Conservation (phyloP, 495 filamentous ascomycete genomes). For the Letharia columbiana region DNA sequence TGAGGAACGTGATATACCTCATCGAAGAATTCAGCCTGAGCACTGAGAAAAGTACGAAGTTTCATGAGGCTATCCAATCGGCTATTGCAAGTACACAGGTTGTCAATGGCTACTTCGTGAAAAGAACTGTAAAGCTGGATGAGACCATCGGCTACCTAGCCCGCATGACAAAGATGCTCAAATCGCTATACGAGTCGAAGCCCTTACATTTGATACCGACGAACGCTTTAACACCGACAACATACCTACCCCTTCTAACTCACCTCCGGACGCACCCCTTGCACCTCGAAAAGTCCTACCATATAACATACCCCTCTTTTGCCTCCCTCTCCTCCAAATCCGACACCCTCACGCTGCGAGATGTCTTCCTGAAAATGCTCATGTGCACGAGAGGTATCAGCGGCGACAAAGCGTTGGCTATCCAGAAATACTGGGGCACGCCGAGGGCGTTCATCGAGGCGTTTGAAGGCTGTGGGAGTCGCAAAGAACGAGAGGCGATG, state of each 20-base stretch:
- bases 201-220: constrained; percentile 54
- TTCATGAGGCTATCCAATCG: constrained; percentile 57
- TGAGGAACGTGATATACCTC: constrained; percentile 73
- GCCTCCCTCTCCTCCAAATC: constrained; percentile 65
- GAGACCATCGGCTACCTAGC: constrained; percentile 74
- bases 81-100: constrained; percentile 77
- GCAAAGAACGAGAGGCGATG: constrained; percentile 38
- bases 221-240: constrained; percentile 54
- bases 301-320: constrained; percentile 67
- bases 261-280: constrained; percentile 41
- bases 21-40: constrained; percentile 63
- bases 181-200: constrained; percentile 51
- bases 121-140: constrained; percentile 65
- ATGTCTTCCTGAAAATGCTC: constrained; percentile 77
- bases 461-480: constrained; percentile 45
- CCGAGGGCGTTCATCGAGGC: constrained; percentile 61
- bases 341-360: constrained; percentile 60
- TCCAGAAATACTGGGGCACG: constrained; percentile 67
- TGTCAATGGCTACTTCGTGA: constrained; percentile 75
- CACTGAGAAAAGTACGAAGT: constrained; percentile 38
- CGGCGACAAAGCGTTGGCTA: constrained; percentile 73
- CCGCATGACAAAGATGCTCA: constrained; percentile 62
- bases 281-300: constrained; percentile 43
- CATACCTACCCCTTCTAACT: constrained; percentile 58
- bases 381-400: constrained; percentile 75